Conservation (phyloP, 2,329 filamentous ascomycete genomes). For the Colletotrichum coccodes region DNA sequence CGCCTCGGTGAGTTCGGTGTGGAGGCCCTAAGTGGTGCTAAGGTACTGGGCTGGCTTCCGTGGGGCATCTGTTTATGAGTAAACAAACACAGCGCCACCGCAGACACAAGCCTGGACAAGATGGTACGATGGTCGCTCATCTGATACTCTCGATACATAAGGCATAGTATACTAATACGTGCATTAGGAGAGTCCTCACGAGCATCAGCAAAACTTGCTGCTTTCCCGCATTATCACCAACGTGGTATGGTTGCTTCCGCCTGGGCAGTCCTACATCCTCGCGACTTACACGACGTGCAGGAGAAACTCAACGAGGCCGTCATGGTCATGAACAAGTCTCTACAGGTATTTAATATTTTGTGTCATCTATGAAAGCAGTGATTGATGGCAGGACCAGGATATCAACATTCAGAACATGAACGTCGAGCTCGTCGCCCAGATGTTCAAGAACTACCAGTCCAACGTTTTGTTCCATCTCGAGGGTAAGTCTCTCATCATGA, state of each 20-base stretch:
- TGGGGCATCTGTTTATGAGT: not conserved
- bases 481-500: slow-evolving; percentile 64
- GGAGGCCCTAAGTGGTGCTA: not conserved
- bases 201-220: slow-evolving; percentile 94
- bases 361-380: not conserved
- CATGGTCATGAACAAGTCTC: slow-evolving; percentile 89
- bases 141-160: not conserved
- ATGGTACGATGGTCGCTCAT: slow-evolving; percentile 22
- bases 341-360: slow-evolving; percentile 68
- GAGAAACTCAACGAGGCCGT: slow-evolving; percentile 98
- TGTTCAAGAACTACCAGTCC: slow-evolving; percentile 99
- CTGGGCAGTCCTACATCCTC: not conserved
- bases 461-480: slow-evolving; percentile 98
- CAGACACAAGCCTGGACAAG: slow-evolving; percentile 5
- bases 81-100: slow-evolving; percentile 19
- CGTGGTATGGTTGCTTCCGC: slow-evolving; percentile 72
- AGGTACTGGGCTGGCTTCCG: not conserved
- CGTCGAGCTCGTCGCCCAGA: slow-evolving; percentile 95
- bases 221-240: slow-evolving; percentile 97
- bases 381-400: slow-evolving; percentile 65
- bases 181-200: slow-evolving; percentile 88
- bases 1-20: slow-evolving; percentile 20
- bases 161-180: not conserved
- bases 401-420: slow-evolving; percentile 99
- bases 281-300: slow-evolving; percentile 55